phyloP scores from a whole-genome alignment of 306 rosid genomes.

The Malus sylvestris region DNA sequence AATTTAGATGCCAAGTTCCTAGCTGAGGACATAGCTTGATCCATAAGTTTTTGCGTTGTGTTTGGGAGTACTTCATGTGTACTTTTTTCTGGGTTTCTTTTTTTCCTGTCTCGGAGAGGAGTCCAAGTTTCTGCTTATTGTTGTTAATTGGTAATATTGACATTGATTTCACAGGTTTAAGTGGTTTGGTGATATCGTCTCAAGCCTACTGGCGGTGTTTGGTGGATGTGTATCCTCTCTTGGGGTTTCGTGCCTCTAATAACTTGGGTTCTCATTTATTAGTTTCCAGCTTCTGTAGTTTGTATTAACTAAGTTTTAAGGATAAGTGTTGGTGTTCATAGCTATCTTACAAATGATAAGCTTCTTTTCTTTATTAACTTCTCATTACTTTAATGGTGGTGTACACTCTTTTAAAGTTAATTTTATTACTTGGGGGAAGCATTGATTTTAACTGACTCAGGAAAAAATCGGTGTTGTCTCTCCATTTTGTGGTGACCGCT shows the following conservation, averaged over 20 bases:
- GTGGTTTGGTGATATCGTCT: not conserved
- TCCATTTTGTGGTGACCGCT: slow-evolving; percentile 90
- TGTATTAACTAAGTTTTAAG: not conserved
- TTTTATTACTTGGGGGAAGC: slow-evolving; percentile 41
- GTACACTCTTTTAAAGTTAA: slow-evolving; percentile 31
- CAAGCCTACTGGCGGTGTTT: not conserved
- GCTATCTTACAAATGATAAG: not conserved
- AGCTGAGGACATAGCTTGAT: not conserved
- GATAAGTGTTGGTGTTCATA: not conserved
- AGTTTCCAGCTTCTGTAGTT: not conserved
- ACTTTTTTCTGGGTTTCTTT: not conserved
- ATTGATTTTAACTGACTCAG: slow-evolving; percentile 66
- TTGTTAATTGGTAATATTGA: not conserved
- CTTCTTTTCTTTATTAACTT: not conserved
- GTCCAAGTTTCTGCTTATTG: not conserved
- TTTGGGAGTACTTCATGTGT: not conserved
- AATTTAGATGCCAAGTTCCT: not conserved
- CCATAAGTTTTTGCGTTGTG: not conserved
- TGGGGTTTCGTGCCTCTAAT: not conserved
- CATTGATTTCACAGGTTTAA: not conserved
- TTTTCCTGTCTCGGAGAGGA: not conserved
- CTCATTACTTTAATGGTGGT: slow-evolving; percentile 10
- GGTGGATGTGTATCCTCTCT: not conserved
- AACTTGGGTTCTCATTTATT: not conserved
- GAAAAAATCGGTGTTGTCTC: slow-evolving; percentile 61